Base-by-base conservation (phyloP, 176 grass and related monocot genomes). In the Zoysia japonica region DNA sequence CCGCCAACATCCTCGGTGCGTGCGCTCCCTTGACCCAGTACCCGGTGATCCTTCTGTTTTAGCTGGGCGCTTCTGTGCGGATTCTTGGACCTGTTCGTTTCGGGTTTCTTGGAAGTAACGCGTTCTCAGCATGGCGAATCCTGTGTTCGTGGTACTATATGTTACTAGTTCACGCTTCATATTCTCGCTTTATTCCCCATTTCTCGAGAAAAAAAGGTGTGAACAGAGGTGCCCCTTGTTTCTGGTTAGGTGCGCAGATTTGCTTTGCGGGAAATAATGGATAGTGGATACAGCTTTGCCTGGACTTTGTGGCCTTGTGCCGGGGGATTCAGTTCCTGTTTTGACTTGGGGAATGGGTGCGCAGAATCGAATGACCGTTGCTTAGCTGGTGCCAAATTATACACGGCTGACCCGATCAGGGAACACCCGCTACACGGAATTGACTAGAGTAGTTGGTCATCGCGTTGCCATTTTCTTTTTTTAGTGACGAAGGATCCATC, bases 1-100 rank as follows among this genome's bases (percentile, higher is more conserved):
- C 95, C 83, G 75, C 70, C 78, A 87, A 87, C 75, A 91, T 98
- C 61, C 85, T 92, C 19, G 90, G 95, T 98, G 85, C 71, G 86
- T 65, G 35, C 15, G 9, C 16, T 4, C 38, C 67, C n/a, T 11
- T 42, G 37, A 14, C 15, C 1, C 16, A 4, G 17, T 61, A 45
- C 68, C 38, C 36, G 62, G 17, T 41, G 47, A 54, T 79, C 60
- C 11, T 47, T 51, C 45, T 63, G 28, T 53, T 51, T 87, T 81
- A 40, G 37, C 65, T 39, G 44, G 43, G 37, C 43, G 17, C 47
- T 43, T 1, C 1, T 42, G 71, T 61, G 79, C 51, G 44, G n/a
- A 46, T 46, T 4, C 8, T 4, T 13, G 76, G 85, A 80, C 28
- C 62, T 55, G 63, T 70, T 88, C 69, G 46, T 65, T 46, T 45